Conservation (phyloP, 169 alveolate species). For the Plasmodium knowlesi region DNA sequence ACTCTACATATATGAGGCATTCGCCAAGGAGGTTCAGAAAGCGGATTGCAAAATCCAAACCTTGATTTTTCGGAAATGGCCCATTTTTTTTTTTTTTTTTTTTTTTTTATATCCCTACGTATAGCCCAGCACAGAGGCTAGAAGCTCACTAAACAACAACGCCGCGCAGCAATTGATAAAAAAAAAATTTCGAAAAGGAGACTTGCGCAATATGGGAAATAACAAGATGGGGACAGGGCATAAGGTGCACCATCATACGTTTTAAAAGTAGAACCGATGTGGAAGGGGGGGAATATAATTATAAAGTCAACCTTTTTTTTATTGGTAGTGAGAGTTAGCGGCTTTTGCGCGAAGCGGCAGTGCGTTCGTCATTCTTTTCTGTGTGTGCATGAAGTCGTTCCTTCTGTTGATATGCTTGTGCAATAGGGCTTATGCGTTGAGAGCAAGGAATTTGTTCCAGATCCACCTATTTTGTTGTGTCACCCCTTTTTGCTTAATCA, state of each 20-base stretch:
- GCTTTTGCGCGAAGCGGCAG: background rate
- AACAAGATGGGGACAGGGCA: background rate
- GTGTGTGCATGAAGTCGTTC: background rate
- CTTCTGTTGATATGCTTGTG: background rate
- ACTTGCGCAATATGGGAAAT: background rate
- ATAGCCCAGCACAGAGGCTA: background rate
- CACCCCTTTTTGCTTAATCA: background rate
- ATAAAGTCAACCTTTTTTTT: background rate
- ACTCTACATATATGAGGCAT: background rate
- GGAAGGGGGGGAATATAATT: background rate
- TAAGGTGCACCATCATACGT: background rate
- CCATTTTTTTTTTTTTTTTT: background rate
- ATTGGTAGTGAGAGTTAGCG: background rate
- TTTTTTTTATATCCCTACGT: background rate
- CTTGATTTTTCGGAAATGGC: background rate
- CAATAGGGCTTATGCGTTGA: background rate
- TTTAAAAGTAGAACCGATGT: background rate
- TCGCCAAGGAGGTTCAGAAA: background rate
- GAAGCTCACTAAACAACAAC: background rate
- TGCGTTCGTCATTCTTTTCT: background rate
- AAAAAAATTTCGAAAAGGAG: background rate
- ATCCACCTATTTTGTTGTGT: background rate
- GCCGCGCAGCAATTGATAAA: background rate
- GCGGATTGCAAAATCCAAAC: background rate
- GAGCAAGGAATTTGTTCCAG: background rate